These are phyloP conservation scores for Halteria grandinella DNA, from an alignment of 73 alveolate species.

Conservation along the genomic window DNA sequence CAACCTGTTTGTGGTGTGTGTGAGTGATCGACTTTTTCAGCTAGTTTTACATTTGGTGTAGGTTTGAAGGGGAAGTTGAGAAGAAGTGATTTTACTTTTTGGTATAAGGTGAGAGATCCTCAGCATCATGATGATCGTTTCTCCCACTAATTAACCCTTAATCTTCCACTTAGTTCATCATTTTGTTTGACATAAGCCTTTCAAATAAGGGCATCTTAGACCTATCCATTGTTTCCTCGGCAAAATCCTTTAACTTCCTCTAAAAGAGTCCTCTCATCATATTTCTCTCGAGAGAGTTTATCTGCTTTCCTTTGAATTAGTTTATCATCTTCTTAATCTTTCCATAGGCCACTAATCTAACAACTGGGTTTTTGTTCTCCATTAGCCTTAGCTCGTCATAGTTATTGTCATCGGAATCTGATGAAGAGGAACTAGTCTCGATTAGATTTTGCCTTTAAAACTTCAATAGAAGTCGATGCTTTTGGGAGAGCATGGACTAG, in stretches of 20 bases:
- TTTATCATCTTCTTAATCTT: conserved; percentile 2
- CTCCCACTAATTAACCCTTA: too few relatives aligned
- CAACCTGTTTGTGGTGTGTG: too few relatives aligned
- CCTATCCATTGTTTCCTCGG: background rate
- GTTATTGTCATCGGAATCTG: conserved; percentile 13
- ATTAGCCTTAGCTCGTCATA: background rate
- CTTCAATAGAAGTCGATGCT: background rate
- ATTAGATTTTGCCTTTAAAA: background rate
- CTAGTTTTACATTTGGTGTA: too few relatives aligned
- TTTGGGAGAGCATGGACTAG: conserved; percentile 5
- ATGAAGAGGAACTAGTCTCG: conserved; percentile 12
- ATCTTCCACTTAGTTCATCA: too few relatives aligned
- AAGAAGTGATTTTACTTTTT: too few relatives aligned
- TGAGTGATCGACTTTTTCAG: too few relatives aligned
- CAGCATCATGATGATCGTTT: too few relatives aligned
- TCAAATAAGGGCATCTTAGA: too few relatives aligned
- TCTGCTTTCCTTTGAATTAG: background rate
- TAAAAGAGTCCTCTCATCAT: conserved; percentile 7
- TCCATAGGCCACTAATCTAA: conserved; percentile 9
- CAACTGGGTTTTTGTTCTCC: conserved; percentile 12
- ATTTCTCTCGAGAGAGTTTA: background rate
- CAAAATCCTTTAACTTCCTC: conserved; percentile 5
- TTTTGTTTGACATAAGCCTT: too few relatives aligned
- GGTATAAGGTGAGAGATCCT: too few relatives aligned
- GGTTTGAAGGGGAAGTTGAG: too few relatives aligned